Conservation (phyloP, 1,284 basidiomycete genomes). For the Trichosporon sp. region DNA sequence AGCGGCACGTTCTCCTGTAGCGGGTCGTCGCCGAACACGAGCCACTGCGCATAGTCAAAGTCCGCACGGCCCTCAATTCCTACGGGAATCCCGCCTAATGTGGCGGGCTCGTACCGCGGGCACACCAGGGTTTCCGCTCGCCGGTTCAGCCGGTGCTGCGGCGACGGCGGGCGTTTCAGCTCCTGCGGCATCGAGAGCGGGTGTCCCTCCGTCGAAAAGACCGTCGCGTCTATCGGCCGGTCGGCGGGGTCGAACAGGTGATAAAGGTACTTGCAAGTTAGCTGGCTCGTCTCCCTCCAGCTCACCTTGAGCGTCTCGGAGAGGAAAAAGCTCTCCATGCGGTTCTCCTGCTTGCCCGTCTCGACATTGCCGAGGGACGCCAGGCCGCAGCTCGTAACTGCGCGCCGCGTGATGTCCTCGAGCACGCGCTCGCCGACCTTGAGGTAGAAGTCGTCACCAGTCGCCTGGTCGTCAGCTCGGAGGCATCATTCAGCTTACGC, state of each 20-base stretch:
- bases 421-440: constrained; percentile 81
- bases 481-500: constrained; percentile 54
- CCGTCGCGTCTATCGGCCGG: constrained; percentile 51
- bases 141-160: constrained; percentile 40
- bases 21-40: constrained; percentile 54
- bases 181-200: constrained; percentile 63
- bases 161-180: constrained; percentile 44
- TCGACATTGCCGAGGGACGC: constrained; percentile 73
- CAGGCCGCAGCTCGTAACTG: constrained; percentile 79
- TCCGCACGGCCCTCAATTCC: constrained; percentile 69
- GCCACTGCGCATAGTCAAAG: constrained; percentile 67
- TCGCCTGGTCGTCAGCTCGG: constrained; percentile 59
- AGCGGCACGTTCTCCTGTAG: not conserved
- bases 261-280: constrained; percentile 69
- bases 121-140: constrained; percentile 65
- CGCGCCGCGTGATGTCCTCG: constrained; percentile 64
- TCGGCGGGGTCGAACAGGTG: constrained; percentile 75
- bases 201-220: constrained; percentile 91
- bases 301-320: constrained; percentile 83
- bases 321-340: constrained; percentile 89
- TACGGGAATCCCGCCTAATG: constrained; percentile 55
- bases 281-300: not conserved
- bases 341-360: constrained; percentile 68
- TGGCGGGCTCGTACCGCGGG: constrained; percentile 60
- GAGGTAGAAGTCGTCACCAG: constrained; percentile 82